These are phyloP conservation scores for Marsdenia floribunda DNA, from an alignment of 257 asterid genomes.

Conservation along the genomic window DNA sequence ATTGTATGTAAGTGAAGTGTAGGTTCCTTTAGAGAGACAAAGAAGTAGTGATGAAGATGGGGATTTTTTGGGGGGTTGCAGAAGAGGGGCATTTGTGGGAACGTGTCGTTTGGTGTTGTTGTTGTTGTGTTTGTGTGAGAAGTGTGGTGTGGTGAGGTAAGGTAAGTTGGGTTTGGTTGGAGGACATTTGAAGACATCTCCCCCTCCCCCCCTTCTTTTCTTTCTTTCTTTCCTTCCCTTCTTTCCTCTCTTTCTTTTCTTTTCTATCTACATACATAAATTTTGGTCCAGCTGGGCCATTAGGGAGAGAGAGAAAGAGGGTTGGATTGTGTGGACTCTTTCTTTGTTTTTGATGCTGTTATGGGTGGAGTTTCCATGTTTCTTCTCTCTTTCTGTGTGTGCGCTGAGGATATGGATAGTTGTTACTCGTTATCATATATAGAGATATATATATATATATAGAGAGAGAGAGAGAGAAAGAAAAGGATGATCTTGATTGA, in stretches of 20 bases:
- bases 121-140: no score
- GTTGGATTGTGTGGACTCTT: slow-evolving; percentile 29
- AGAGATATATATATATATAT: no score
- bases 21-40: slow-evolving; percentile 36
- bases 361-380: slow-evolving; percentile 20
- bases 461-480: slow-evolving; percentile 27
- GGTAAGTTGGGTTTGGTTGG: slow-evolving; percentile 40
- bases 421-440: no score
- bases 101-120: slow-evolving; percentile 19
- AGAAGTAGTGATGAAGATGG: slow-evolving; percentile 25
- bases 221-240: neutral
- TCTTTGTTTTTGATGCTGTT: slow-evolving; percentile 20
- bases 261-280: slow-evolving; percentile 16
- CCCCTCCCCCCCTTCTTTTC: slow-evolving; percentile 14
- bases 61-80: slow-evolving; percentile 60
- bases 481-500: slow-evolving; percentile 14
- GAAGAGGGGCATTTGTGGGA: slow-evolving; percentile 69
- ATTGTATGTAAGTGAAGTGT: slow-evolving; percentile 8
- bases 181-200: slow-evolving; percentile 37
- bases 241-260: slow-evolving; percentile 15
- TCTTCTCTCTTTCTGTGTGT: slow-evolving; percentile 19
- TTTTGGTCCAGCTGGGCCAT: slow-evolving; percentile 40
- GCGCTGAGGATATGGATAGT: slow-evolving; percentile 20
- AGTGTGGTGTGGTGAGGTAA: neutral
- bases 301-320: slow-evolving; percentile 8